These are phyloP conservation scores for Botrytis byssoidea DNA, from an alignment of 2,329 filamentous ascomycete genomes.

Conservation along the genomic window DNA sequence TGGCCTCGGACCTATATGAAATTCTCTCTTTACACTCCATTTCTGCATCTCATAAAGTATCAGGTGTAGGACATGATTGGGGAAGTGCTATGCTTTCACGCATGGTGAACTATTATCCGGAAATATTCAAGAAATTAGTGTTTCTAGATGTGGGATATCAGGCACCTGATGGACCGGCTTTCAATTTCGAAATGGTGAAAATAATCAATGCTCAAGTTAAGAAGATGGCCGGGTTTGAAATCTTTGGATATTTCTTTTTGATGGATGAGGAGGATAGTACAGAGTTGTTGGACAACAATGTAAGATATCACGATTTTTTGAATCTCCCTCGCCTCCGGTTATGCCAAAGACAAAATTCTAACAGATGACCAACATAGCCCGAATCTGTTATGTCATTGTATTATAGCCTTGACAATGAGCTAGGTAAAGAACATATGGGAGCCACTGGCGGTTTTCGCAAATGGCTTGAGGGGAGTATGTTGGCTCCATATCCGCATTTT, in stretches of 20 bases:
- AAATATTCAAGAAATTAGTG: slow-evolving; percentile 25
- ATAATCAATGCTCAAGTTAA: slow-evolving; percentile 24
- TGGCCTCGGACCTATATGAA: slow-evolving; percentile 40
- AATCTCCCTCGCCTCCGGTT: not conserved
- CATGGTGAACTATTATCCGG: slow-evolving; percentile 23
- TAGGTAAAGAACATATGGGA: slow-evolving; percentile 24
- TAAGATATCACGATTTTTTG: slow-evolving; percentile 4
- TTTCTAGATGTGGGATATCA: slow-evolving; percentile 27
- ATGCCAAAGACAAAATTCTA: not conserved
- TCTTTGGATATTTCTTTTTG: slow-evolving; percentile 29
- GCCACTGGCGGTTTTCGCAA: slow-evolving; percentile 21
- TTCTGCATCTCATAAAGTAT: not conserved
- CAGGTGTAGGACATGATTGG: slow-evolving; percentile 34
- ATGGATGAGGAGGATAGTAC: slow-evolving; percentile 23
- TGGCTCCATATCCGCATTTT: slow-evolving; percentile 23
- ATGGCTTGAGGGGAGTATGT: slow-evolving; percentile 5
- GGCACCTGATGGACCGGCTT: slow-evolving; percentile 18
- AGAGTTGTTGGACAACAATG: slow-evolving; percentile 26
- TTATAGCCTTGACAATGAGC: slow-evolving; percentile 7
- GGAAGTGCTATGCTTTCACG: slow-evolving; percentile 26
- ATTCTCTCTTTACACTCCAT: slow-evolving; percentile 38
- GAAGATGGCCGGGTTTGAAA: slow-evolving; percentile 25
- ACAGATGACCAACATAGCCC: slow-evolving; percentile 20
- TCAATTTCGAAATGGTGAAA: slow-evolving; percentile 17
- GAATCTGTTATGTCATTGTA: slow-evolving; percentile 25